phyloP scores from a whole-genome alignment of 108 stramenopile genomes.

The Phaeodactylum tricornutum region DNA sequence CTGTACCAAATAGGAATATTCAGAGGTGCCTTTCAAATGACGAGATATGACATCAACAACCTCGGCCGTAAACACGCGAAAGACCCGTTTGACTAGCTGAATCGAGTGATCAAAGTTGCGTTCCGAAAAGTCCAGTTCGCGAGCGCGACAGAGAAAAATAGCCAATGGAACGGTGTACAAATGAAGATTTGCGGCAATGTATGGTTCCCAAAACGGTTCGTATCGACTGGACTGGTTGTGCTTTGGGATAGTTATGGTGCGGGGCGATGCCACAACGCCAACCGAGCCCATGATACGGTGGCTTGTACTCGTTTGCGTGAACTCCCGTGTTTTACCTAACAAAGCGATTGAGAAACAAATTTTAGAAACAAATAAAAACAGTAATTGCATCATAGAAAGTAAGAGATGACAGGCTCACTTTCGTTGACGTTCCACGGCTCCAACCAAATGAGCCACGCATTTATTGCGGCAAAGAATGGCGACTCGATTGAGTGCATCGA shows the following conservation, averaged over 20 bases:
- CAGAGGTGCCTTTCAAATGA: constrained; percentile 16
- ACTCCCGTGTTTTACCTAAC: too few species aligned
- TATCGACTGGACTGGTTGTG: constrained; percentile 47
- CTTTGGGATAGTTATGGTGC: constrained; percentile 36
- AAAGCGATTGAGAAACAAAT: too few species aligned
- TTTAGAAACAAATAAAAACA: too few species aligned
- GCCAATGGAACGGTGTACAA: constrained; percentile 75
- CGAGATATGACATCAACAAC: constrained; percentile 44
- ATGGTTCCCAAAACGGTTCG: constrained; percentile 60
- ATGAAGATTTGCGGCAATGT: constrained; percentile 67
- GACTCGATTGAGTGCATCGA: constrained; percentile 47
- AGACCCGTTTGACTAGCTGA: constrained; percentile 46
- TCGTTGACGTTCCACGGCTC: constrained; percentile 70
- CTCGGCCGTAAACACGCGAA: constrained; percentile 63
- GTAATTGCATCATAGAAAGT: too few species aligned
- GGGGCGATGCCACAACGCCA: too few species aligned
- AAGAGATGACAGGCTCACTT: neutral
- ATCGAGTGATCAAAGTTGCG: constrained; percentile 35
- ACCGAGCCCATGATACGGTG: too few species aligned
- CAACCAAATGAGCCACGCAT: constrained; percentile 75
- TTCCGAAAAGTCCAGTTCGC: constrained; percentile 80
- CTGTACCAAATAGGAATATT: constrained; percentile 21
- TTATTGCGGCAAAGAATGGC: constrained; percentile 57
- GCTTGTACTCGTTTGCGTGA: too few species aligned
- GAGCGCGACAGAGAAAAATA: constrained; percentile 76